phyloP scores from a whole-genome alignment of 176 grass and related monocot species.

The Oryza officinalis region DNA sequence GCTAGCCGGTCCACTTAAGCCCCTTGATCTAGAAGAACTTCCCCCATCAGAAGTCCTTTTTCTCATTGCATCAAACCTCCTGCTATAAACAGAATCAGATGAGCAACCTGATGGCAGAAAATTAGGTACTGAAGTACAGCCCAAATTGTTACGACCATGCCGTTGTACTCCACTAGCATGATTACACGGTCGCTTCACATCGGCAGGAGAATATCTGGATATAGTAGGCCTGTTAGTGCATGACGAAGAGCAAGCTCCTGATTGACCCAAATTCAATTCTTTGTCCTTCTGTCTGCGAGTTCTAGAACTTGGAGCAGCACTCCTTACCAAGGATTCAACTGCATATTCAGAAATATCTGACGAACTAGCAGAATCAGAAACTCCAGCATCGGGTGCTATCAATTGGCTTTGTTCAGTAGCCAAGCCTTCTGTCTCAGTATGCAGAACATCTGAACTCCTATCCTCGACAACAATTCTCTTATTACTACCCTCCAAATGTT shows the following conservation, averaged over 20 bases:
- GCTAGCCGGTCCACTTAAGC: slow-evolving; percentile 16
- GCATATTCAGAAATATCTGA: slow-evolving; percentile 21
- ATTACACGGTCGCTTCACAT: slow-evolving; percentile 32
- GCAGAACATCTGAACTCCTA: slow-evolving; percentile 6
- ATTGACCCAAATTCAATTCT: slow-evolving; percentile 32
- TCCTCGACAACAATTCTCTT: slow-evolving; percentile 17
- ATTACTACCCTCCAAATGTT: slow-evolving; percentile 16
- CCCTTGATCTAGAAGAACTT: slow-evolving; percentile 51
- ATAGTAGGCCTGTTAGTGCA: slow-evolving; percentile 18
- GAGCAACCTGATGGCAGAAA: slow-evolving; percentile 48
- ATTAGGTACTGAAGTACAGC: slow-evolving; percentile 46
- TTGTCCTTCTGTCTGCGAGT: slow-evolving; percentile 40
- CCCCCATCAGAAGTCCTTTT: slow-evolving; percentile 53
- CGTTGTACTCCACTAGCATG: slow-evolving; percentile 41
- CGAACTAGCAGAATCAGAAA: not conserved
- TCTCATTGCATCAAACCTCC: slow-evolving; percentile 41
- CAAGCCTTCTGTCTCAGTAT: slow-evolving; percentile 8
- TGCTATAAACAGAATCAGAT: slow-evolving; percentile 37
- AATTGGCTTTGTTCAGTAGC: slow-evolving; percentile 1
- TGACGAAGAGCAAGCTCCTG: slow-evolving; percentile 35
- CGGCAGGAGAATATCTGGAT: slow-evolving; percentile 12
- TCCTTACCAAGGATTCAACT: slow-evolving; percentile 24
- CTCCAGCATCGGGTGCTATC: slow-evolving; percentile 16
- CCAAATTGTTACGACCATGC: slow-evolving; percentile 42
- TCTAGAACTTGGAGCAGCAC: slow-evolving; percentile 46